Conservation (phyloP, 352 stramenopile species). For the Phytopythium vexans region DNA sequence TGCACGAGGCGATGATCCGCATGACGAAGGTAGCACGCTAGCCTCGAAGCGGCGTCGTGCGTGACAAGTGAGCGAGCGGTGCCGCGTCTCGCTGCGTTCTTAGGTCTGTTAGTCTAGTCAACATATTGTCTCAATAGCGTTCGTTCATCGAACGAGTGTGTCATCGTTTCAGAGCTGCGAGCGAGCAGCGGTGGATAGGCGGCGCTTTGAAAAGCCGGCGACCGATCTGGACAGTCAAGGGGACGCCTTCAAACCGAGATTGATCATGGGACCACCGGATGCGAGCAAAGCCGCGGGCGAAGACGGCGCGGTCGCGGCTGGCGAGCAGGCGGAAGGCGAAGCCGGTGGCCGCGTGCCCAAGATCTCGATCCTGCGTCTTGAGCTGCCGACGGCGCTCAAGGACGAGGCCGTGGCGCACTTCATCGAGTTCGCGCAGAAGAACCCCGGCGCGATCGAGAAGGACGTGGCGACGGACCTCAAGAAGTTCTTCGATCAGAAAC, state of each 20-base stretch:
- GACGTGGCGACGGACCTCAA: constrained; percentile 99
- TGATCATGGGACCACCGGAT: constrained; percentile 45
- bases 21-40: background rate
- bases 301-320: constrained; percentile 13
- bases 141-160: too few relatives aligned
- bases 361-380: constrained; percentile 61
- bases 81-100: too few relatives aligned
- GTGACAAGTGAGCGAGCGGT: background rate
- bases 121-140: too few relatives aligned
- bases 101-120: too few relatives aligned
- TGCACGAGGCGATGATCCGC: too few relatives aligned
- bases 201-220: too few relatives aligned
- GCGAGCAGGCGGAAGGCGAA: constrained; percentile 14
- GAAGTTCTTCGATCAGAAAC: constrained; percentile 99
- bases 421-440: constrained; percentile 34
- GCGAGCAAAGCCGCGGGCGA: constrained; percentile 29
- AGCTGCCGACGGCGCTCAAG: constrained; percentile 65
- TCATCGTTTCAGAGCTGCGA: too few relatives aligned
- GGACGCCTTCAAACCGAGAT: too few relatives aligned
- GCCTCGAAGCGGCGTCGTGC: background rate
- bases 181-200: too few relatives aligned
- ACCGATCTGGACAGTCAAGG: too few relatives aligned
- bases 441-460: constrained; percentile 70
- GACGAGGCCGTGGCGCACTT: constrained; percentile 63
- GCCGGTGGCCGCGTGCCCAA: constrained; percentile 37